These are phyloP conservation scores for Aspergillus phoenicis DNA, from an alignment of 2,329 filamentous ascomycete genomes.

Conservation along the genomic window DNA sequence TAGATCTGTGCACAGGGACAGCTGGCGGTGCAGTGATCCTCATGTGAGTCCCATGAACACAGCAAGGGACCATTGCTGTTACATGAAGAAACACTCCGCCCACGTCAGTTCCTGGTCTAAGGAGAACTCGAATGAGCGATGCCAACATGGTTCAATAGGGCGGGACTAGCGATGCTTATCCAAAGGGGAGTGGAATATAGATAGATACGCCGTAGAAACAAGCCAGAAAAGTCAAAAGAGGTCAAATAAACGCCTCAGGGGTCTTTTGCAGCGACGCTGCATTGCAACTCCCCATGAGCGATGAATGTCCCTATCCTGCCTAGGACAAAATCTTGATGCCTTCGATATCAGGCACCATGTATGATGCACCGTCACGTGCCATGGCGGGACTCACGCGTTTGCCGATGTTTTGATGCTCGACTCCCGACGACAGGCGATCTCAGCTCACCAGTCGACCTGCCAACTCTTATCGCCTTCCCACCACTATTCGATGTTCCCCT, in stretches of 20 bases:
- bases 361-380: conserved; percentile 23
- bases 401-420: conserved; percentile 25
- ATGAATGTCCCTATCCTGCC: background rate
- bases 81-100: background rate
- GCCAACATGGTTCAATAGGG: background rate
- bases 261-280: background rate
- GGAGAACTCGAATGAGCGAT: background rate
- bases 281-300: background rate
- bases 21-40: background rate
- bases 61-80: background rate
- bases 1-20: background rate
- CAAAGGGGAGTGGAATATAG: background rate
- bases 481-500: conserved; percentile 19
- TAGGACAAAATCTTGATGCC: background rate
- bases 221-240: background rate
- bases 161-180: background rate
- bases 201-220: background rate
- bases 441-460: conserved; percentile 12
- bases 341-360: conserved; percentile 3
- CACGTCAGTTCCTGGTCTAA: background rate
- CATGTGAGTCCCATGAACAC: background rate
- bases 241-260: background rate
- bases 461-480: conserved; percentile 11
- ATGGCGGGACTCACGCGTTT: conserved; percentile 20
- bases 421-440: conserved; percentile 19